phyloP scores from a whole-genome alignment of 805 yeast genomes.

The Metschnikowia cubensis region DNA sequence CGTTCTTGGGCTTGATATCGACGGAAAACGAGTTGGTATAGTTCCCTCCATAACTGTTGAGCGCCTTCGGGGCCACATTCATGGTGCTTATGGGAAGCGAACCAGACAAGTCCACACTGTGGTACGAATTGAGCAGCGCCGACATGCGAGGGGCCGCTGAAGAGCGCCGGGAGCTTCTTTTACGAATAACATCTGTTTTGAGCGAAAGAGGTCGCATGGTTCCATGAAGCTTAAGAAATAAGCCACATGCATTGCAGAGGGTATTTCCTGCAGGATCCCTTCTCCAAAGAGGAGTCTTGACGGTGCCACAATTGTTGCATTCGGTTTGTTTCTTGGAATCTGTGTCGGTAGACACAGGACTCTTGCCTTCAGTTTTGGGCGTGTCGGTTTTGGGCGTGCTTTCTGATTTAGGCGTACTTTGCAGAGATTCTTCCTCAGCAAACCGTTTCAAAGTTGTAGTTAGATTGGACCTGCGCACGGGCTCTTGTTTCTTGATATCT shows the following conservation, averaged over 20 bases:
- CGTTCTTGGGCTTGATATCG: conserved; percentile 30
- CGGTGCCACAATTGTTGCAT: conserved; percentile 56
- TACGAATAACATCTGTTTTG: conserved; percentile 55
- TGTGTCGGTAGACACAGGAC: not conserved
- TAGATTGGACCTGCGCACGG: conserved; percentile 12
- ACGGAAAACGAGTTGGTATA: conserved; percentile 8
- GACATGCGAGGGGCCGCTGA: conserved; percentile 12
- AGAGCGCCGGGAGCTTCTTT: conserved; percentile 44
- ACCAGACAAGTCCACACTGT: conserved; percentile 4
- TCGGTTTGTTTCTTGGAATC: conserved; percentile 27
- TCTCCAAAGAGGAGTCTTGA: conserved; percentile 61
- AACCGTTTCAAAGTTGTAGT: conserved; percentile 12
- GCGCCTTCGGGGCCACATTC: conserved; percentile 4
- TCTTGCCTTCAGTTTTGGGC: not conserved
- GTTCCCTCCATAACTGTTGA: conserved; percentile 9
- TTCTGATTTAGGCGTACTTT: too few species aligned
- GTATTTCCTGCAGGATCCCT: conserved; percentile 57
- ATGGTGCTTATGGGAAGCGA: conserved; percentile 10
- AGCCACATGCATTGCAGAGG: conserved; percentile 62
- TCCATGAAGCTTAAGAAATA: conserved; percentile 58
- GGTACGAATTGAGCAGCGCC: conserved; percentile 6
- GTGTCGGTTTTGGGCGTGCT: not conserved
- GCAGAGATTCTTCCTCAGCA: not conserved
- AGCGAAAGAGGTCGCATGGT: conserved; percentile 56
- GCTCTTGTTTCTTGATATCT: not conserved